Evolutionary conservation across 352 stramenopile species (phyloP).

Genomic region (Elongisporangium undulatum): DNA sequence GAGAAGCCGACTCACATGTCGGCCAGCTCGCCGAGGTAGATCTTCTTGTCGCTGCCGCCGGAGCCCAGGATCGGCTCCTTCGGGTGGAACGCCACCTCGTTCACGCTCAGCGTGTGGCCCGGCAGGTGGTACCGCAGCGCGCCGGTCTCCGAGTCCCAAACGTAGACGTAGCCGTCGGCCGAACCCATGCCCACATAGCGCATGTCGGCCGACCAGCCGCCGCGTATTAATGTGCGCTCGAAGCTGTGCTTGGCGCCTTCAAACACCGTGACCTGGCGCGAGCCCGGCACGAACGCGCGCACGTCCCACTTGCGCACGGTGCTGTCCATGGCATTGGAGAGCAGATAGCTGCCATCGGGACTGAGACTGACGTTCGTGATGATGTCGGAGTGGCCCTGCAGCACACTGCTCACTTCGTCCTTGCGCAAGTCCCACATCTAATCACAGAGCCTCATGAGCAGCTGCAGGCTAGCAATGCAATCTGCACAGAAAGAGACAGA

Average conservation of each 20-base stretch:
- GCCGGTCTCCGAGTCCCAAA: slow-evolving; percentile 92
- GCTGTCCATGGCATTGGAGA: slow-evolving; percentile 95
- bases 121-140: slow-evolving; percentile 92
- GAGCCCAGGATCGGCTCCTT: slow-evolving; percentile 82
- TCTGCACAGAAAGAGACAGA: not conserved
- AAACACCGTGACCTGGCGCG: slow-evolving; percentile 54
- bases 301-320: slow-evolving; percentile 93
- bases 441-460: not conserved
- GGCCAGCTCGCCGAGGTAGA: slow-evolving; percentile 77
- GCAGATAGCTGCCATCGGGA: slow-evolving; percentile 89
- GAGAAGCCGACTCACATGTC: slow-evolving; percentile 21
- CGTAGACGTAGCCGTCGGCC: slow-evolving; percentile 91
- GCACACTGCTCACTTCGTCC: slow-evolving; percentile 67
- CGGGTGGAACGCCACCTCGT: slow-evolving; percentile 91
- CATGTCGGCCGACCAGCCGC: slow-evolving; percentile 88
- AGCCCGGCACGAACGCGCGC: slow-evolving; percentile 77
- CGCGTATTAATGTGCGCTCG: slow-evolving; percentile 92
- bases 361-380: slow-evolving; percentile 93
- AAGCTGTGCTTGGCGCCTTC: slow-evolving; percentile 90
- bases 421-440: slow-evolving; percentile 91
- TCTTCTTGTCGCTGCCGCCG: slow-evolving; percentile 83
- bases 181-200: slow-evolving; percentile 85
- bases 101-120: slow-evolving; percentile 93
- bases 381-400: slow-evolving; percentile 92
- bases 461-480: not conserved